These are phyloP conservation scores for Monosporascus ibericus DNA, from an alignment of 2,329 filamentous ascomycete genomes.

Conservation along the genomic window DNA sequence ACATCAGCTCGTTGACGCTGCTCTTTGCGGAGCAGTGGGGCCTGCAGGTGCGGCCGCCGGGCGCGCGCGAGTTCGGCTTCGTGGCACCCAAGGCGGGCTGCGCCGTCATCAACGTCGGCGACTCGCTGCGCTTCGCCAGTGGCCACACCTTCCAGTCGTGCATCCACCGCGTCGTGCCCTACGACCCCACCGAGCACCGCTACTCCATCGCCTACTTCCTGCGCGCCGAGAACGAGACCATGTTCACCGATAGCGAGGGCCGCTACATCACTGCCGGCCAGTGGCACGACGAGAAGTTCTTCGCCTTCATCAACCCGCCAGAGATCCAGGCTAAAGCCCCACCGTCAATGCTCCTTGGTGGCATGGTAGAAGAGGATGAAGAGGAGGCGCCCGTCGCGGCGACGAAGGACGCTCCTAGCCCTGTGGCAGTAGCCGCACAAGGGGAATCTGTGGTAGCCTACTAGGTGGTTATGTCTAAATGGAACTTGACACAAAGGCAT, in stretches of 20 bases:
- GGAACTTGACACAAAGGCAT: too few species aligned
- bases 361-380: constrained; percentile 39
- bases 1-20: constrained; percentile 49
- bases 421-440: not conserved
- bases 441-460: not conserved
- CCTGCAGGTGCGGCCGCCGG: constrained; percentile 48
- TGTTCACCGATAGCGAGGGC: constrained; percentile 50
- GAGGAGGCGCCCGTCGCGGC: constrained; percentile 7
- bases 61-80: constrained; percentile 43
- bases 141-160: constrained; percentile 48
- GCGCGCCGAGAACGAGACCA: constrained; percentile 48
- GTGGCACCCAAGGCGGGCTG: constrained; percentile 44
- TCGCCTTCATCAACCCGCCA: constrained; percentile 38
- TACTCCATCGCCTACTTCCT: constrained; percentile 56
- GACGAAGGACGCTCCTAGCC: constrained; percentile 13
- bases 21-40: constrained; percentile 53
- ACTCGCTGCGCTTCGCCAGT: constrained; percentile 50
- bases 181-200: constrained; percentile 45
- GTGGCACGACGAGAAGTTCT: constrained; percentile 51
- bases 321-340: constrained; percentile 42
- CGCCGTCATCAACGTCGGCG: constrained; percentile 53
- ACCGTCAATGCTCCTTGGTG: constrained; percentile 41
- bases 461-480: not conserved
- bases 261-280: constrained; percentile 45
- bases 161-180: constrained; percentile 52